Evolutionary conservation across 495 filamentous ascomycete species (phyloP).

Genomic region (Talaromyces stipitatus): DNA sequence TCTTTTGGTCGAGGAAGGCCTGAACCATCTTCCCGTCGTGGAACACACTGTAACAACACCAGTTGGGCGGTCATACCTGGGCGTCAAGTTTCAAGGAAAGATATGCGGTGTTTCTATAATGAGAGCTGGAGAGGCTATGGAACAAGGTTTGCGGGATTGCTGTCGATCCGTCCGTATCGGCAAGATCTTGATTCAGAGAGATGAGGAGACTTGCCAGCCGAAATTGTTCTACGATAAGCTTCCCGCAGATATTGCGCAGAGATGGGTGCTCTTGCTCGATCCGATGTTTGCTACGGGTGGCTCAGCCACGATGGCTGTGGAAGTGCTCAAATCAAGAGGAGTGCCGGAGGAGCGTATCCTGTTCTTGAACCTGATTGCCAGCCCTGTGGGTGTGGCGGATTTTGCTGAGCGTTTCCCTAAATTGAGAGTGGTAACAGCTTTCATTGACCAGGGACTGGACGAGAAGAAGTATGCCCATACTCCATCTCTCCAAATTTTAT

Average conservation of each 20-base stretch:
- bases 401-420: slow-evolving; percentile 92
- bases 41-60: slow-evolving; percentile 85
- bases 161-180: slow-evolving; percentile 94
- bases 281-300: slow-evolving; percentile 98
- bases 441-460: slow-evolving; percentile 89
- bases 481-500: neutral
- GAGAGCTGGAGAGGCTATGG: slow-evolving; percentile 97
- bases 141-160: slow-evolving; percentile 92
- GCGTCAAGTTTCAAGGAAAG: slow-evolving; percentile 92
- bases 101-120: slow-evolving; percentile 98
- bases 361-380: slow-evolving; percentile 94
- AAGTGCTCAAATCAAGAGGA: slow-evolving; percentile 78
- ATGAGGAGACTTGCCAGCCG: slow-evolving; percentile 88
- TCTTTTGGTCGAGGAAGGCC: slow-evolving; percentile 92
- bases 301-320: slow-evolving; percentile 92
- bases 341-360: slow-evolving; percentile 93
- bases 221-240: slow-evolving; percentile 96
- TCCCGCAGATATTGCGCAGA: slow-evolving; percentile 80
- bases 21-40: slow-evolving; percentile 92
- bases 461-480: slow-evolving; percentile 76
- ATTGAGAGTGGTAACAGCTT: slow-evolving; percentile 89
- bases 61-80: slow-evolving; percentile 79
- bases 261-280: slow-evolving; percentile 94
- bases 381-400: slow-evolving; percentile 80
- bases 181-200: slow-evolving; percentile 95